Evolutionary conservation across 352 stramenopile species (phyloP), one percentile per base, ranked within the genome.

Genomic region (Pythium folliculosum): DNA sequence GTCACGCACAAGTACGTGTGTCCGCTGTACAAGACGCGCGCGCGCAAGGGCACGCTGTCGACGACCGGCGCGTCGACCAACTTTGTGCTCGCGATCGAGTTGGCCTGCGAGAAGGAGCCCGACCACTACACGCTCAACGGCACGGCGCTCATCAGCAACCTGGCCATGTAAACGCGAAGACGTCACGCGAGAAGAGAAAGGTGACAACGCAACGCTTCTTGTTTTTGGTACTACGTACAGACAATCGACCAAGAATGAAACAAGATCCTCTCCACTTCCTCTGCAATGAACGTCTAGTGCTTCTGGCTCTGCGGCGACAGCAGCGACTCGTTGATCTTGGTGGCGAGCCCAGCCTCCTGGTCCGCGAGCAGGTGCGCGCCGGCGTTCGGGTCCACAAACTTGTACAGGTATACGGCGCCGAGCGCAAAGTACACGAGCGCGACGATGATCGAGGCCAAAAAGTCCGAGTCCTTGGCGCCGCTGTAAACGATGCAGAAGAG

Each of bases 61-160:
- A 98, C 94, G 1, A 98, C 92, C 0, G 94, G 94, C 35, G 97
- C 94, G 67, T 97, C 86, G 8, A 98, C 92, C 21, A 98, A 97
- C 78, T 96, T 96, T 62, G 86, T 98, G 27, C 70, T 98, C 8
- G 78, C 92, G 7, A 89, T 98, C 27, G 88, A 97, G 19, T 70
- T 98, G 14, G 81, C 89, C 3, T 92, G 84, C 38, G 79, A 95
- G 37, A 72, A 80, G 5, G 61, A 79, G 1, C 69, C 91, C 0
- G 77, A 95, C 53, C 80, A 92, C 61, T 98, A 96, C 81, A 78
- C 97, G 9, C 80, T 97, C 16, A 94, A 96, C 57, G 94, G 94
- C 54, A 89, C 96, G 0, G 94, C 94, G 8, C 71, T 94, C 16
- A 76, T 98, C 16, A 96, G 86, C 67, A 97, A 91, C 63, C 71